phyloP scores from a whole-genome alignment of 2,329 filamentous ascomycete genomes.

The Pseudogymnoascus sp. region DNA sequence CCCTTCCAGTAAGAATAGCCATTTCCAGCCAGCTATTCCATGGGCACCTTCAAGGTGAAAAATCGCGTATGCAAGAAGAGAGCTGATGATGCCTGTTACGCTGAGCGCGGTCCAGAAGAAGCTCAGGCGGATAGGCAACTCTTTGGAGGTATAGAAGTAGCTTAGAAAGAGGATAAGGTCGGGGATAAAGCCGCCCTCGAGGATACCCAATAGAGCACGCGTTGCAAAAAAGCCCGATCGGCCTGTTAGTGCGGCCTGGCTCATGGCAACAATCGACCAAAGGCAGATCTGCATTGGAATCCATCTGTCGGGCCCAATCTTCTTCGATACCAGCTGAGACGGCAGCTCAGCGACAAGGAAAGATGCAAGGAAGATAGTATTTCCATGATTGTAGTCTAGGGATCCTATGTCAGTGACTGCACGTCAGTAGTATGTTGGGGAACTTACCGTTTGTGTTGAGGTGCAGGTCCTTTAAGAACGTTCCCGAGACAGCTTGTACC shows the following conservation, averaged over 20 bases:
- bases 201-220: conserved; percentile 42
- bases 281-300: conserved; percentile 37
- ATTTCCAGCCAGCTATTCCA: conserved; percentile 45
- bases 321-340: conserved; percentile 40
- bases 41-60: conserved; percentile 40
- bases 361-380: conserved; percentile 32
- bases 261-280: conserved; percentile 32
- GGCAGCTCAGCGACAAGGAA: conserved; percentile 40
- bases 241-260: conserved; percentile 17
- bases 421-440: neutral
- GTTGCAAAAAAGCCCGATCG: conserved; percentile 33
- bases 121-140: conserved; percentile 58
- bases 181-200: conserved; percentile 53
- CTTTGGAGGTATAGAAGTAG: conserved; percentile 67
- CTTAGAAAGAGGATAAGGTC: conserved; percentile 59
- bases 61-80: conserved; percentile 50
- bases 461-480: conserved; percentile 40
- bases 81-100: conserved; percentile 26
- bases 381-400: conserved; percentile 20
- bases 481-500: conserved; percentile 28
- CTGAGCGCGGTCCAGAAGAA: conserved; percentile 63
- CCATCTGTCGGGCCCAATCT: conserved; percentile 41
- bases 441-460: conserved; percentile 34
- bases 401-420: neutral
- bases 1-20: conserved; percentile 49